phyloP scores from a whole-genome alignment of 2,329 filamentous ascomycete species.

The Rhynchosporium secalis region DNA sequence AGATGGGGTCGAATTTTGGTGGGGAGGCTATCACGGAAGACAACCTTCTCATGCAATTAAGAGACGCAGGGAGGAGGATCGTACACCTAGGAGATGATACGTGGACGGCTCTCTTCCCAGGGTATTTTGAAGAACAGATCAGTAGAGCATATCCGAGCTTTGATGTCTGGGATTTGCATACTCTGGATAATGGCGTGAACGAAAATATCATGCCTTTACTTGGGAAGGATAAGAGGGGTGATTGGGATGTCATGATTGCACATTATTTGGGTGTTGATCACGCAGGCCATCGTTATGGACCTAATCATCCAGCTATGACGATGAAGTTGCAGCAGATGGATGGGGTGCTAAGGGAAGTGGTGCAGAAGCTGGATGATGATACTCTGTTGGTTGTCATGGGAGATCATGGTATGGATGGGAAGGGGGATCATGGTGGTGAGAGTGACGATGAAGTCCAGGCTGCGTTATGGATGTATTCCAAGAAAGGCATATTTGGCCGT shows the following conservation, averaged over 20 bases:
- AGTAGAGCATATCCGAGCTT: conserved; percentile 93
- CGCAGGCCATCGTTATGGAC: conserved; percentile 93
- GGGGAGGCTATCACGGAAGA: conserved; percentile 96
- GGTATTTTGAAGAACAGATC: conserved; percentile 85
- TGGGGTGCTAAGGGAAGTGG: conserved; percentile 69
- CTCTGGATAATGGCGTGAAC: conserved; percentile 91
- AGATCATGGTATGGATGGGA: conserved; percentile 98
- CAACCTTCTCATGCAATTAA: conserved; percentile 66
- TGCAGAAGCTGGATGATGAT: conserved; percentile 72
- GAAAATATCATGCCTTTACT: conserved; percentile 88
- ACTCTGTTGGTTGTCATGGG: conserved; percentile 95
- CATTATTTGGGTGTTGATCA: conserved; percentile 96
- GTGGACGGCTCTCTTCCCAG: conserved; percentile 90
- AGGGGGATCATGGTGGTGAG: conserved; percentile 97
- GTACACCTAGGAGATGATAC: conserved; percentile 98
- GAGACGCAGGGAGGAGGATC: conserved; percentile 68
- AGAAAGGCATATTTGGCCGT: conserved; percentile 79
- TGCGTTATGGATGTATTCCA: conserved; percentile 98
- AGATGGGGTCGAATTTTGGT: conserved; percentile 91
- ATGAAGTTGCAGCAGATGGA: conserved; percentile 93
- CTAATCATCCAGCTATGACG: conserved; percentile 88
- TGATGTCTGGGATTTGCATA: conserved; percentile 97
- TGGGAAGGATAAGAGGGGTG: conserved; percentile 58
- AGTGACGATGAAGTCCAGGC: conserved; percentile 95
- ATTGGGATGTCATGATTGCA: conserved; percentile 94